Evolutionary conservation across 2,329 filamentous ascomycete species (phyloP).

Genomic region (Penicillium capsulatum): DNA sequence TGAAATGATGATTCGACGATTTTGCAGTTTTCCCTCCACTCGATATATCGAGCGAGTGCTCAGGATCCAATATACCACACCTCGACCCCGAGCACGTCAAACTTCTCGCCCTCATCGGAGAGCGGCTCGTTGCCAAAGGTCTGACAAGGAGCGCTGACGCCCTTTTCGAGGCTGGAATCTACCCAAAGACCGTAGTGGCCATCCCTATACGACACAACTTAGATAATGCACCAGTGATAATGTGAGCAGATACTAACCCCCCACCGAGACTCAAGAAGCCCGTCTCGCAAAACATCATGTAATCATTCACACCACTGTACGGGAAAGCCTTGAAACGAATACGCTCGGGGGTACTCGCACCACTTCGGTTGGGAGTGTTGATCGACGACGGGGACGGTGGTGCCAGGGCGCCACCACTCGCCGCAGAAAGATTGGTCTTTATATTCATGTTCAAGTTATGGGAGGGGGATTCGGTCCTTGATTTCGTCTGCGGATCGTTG

Average conservation of each 20-base stretch:
- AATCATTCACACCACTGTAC: slow-evolving; percentile 93
- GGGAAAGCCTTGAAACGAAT: slow-evolving; percentile 97
- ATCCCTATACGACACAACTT: slow-evolving; percentile 46
- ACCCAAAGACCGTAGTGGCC: slow-evolving; percentile 93
- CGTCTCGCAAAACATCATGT: slow-evolving; percentile 87
- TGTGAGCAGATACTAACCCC: slow-evolving; percentile 46
- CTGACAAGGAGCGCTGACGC: slow-evolving; percentile 75
- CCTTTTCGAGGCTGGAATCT: slow-evolving; percentile 76
- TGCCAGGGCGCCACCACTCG: slow-evolving; percentile 23
- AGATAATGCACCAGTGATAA: slow-evolving; percentile 1
- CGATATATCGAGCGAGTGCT: slow-evolving; percentile 5
- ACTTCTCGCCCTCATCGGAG: slow-evolving; percentile 89
- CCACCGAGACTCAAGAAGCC: slow-evolving; percentile 83
- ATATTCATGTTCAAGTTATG: slow-evolving; percentile 24
- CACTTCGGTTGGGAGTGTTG: slow-evolving; percentile 33
- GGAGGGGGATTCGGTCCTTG: slow-evolving; percentile 16
- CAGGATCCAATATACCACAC: slow-evolving; percentile 77
- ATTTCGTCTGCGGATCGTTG: slow-evolving; percentile 28
- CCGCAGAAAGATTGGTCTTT: slow-evolving; percentile 23
- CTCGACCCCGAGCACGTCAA: slow-evolving; percentile 85
- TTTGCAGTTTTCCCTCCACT: too few relatives aligned
- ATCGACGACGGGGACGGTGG: slow-evolving; percentile 24
- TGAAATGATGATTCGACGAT: neutral
- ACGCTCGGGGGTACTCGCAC: slow-evolving; percentile 61
- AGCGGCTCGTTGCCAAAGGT: slow-evolving; percentile 95